A percentile compares a stretch with the other conserved stretches of the same genome.
These are phyloP conservation scores for Drechslerella dactyloides DNA, from an alignment of 2,329 filamentous ascomycete species.

Conservation along the genomic window DNA sequence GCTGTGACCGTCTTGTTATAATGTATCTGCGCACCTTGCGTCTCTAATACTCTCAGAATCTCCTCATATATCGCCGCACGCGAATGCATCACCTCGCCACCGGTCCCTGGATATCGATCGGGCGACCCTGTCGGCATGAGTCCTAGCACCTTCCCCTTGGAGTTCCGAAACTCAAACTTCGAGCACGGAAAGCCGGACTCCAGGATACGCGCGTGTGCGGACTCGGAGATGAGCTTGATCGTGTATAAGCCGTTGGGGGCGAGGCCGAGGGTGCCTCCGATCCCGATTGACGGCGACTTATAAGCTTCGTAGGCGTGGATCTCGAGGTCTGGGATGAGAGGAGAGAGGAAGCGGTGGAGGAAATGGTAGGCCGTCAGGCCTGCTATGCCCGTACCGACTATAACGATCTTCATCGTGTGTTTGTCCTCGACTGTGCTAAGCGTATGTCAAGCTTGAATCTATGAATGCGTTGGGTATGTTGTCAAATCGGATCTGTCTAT, in stretches of 20 bases:
- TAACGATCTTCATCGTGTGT: slow-evolving; percentile 35
- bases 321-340: slow-evolving; percentile 23
- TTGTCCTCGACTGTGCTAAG: no score
- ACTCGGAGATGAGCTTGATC: slow-evolving; percentile 34
- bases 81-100: slow-evolving; percentile 47
- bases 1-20: slow-evolving; percentile 34
- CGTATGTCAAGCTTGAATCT: slow-evolving; percentile 1
- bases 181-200: slow-evolving; percentile 35
- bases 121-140: slow-evolving; percentile 41
- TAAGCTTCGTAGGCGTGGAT: slow-evolving; percentile 47
- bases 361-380: slow-evolving; percentile 47
- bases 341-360: slow-evolving; percentile 40
- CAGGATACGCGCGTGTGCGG: slow-evolving; percentile 36
- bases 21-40: slow-evolving; percentile 34
- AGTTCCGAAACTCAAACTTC: slow-evolving; percentile 43
- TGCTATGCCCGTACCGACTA: slow-evolving; percentile 44
- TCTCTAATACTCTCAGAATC: slow-evolving; percentile 36
- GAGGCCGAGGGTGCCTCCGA: slow-evolving; percentile 42
- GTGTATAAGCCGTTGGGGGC: slow-evolving; percentile 44
- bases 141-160: slow-evolving; percentile 35
- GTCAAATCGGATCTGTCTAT: neutral
- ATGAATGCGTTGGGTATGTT: slow-evolving; percentile 9
- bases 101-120: slow-evolving; percentile 42
- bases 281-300: slow-evolving; percentile 18
- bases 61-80: slow-evolving; percentile 40